Conservation (phyloP, 495 filamentous ascomycete species). For the Xylaria flabelliformis region DNA sequence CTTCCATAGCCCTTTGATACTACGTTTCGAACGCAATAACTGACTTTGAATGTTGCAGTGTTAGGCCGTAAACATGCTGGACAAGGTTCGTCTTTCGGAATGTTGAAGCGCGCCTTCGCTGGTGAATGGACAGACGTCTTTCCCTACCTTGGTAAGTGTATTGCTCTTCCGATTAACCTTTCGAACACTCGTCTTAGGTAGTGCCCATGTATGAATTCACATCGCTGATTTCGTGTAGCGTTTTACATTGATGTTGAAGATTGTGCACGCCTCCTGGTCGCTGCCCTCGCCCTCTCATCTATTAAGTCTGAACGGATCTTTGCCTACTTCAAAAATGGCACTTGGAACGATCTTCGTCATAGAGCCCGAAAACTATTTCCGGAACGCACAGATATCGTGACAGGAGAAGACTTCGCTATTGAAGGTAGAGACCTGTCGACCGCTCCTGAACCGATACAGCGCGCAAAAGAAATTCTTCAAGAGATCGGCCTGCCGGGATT, state of each 20-base stretch:
- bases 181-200: background rate
- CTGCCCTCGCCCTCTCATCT: background rate
- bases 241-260: conserved; percentile 1
- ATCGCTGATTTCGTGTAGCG: background rate
- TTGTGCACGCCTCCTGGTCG: background rate
- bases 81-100: background rate
- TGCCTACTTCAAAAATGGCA: background rate
- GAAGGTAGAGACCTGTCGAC: background rate
- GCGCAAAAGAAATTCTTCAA: background rate
- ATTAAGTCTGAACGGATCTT: background rate
- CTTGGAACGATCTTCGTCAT: background rate
- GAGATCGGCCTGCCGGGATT: background rate
- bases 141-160: background rate
- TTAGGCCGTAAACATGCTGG: background rate
- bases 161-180: background rate
- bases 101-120: background rate
- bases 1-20: background rate
- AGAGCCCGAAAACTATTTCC: background rate
- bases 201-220: background rate
- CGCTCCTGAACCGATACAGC: background rate
- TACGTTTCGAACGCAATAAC: background rate
- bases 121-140: background rate
- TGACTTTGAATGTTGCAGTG: background rate
- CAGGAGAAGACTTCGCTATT: background rate
- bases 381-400: background rate